These are phyloP conservation scores for Alternaria gansuensis DNA, from an alignment of 2,329 filamentous ascomycete species.

Conservation along the genomic window DNA sequence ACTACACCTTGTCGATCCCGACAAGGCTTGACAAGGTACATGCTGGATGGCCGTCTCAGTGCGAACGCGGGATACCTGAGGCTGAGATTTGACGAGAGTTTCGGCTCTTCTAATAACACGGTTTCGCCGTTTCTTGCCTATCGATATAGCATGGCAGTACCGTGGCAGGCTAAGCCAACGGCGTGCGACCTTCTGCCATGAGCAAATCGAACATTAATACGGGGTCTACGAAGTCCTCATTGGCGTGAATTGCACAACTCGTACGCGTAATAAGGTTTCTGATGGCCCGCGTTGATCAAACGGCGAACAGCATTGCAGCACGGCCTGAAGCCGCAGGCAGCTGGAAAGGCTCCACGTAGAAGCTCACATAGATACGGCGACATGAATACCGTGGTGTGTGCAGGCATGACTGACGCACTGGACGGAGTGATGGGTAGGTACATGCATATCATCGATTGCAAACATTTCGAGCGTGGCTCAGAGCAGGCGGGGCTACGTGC, in stretches of 20 bases:
- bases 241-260: constrained; percentile 21
- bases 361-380: constrained; percentile 15
- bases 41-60: constrained; percentile 8
- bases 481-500: constrained; percentile 38
- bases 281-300: constrained; percentile 9
- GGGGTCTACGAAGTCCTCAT: constrained; percentile 9
- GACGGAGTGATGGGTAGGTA: constrained; percentile 18
- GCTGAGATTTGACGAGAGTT: constrained; percentile 6
- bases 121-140: constrained; percentile 5
- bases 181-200: constrained; percentile 1
- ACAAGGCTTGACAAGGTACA: constrained; percentile 25
- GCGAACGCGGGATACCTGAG: constrained; percentile 16
- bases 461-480: constrained; percentile 22
- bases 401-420: constrained; percentile 8
- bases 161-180: constrained; percentile 8
- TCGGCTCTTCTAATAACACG: constrained; percentile 2
- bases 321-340: constrained; percentile 21
- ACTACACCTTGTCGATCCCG: constrained; percentile 31
- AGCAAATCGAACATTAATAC: constrained; percentile 16
- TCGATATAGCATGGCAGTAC: constrained; percentile 1
- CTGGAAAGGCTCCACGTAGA: constrained; percentile 20
- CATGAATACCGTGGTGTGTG: background rate
- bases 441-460: constrained; percentile 44
- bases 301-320: constrained; percentile 9
- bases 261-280: constrained; percentile 24